Evolutionary conservation across 1,284 basidiomycete species (phyloP), one percentile per base, ranked within the genome.

Genomic region (Apiotrichum siamense): DNA sequence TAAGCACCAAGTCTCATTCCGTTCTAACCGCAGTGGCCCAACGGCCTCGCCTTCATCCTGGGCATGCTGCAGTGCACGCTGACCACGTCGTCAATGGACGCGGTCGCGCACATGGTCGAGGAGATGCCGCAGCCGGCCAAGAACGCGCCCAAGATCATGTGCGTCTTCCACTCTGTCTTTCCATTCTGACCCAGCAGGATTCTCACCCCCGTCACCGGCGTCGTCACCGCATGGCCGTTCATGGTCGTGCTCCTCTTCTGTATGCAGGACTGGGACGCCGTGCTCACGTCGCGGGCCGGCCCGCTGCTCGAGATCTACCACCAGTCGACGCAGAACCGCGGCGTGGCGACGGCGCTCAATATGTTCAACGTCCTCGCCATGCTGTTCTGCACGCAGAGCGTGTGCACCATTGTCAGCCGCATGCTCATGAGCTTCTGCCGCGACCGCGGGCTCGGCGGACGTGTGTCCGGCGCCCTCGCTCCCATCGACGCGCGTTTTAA

Each of bases 51-150:
- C 2, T 76, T 65, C 60, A 69, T 73, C 23, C 57, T 73, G 6
- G 73, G 72, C n/a, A 54, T 73, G 11, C 58, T 75, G 1, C 73
- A 76, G 50, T 47, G 50, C 47, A 53, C 51, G 11, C 45, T 57
- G n/a, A n/a, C n/a, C n/a, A n/a, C 17, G 48, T 48, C 10, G 41
- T 53, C 15, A 48, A 45, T 1, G 49, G 68, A 70, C 37, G 58
- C 58, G 0, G 63, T 64, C 20, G 48, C 62, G 7, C 75, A 76
- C 55, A 59, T 76, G 52, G 60, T 69, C 4, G 68, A 70, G 49
- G 70, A 72, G 55, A 65, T 73, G 52, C 65, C 66, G 11, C 33
- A 50, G 11, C 65, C 70, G 0, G 31, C 53, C 10, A 59, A 62
- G 41, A 63, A 67, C 35, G 68, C 65, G 3, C 70, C 70, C 0